Percentiles rank a stretch among this genome's conserved stretches.
Conservation (phyloP, 345 rosid species). For the Syzygium aqueum region DNA sequence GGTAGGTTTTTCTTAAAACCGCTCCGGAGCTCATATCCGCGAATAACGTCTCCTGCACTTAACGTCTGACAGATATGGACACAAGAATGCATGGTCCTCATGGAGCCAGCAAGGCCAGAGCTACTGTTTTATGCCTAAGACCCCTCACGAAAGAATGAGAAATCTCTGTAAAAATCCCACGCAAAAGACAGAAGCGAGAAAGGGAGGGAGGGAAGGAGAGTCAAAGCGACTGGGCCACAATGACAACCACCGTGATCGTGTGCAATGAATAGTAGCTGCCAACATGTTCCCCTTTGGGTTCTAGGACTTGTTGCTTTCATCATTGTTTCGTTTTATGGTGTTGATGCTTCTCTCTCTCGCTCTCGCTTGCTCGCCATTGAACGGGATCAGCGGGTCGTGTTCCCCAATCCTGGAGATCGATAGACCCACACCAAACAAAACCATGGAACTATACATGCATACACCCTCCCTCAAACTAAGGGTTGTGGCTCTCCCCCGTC, state of each 20-base stretch:
- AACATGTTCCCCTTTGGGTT: slow-evolving; percentile 3
- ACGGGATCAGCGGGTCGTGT: background rate
- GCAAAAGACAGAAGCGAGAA: background rate
- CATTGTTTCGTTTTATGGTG: background rate
- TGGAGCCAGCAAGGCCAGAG: background rate
- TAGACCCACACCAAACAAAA: background rate
- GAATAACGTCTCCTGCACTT: background rate
- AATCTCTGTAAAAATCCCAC: background rate
- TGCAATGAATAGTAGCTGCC: slow-evolving; percentile 5
- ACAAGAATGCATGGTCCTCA: background rate
- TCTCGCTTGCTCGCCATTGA: background rate
- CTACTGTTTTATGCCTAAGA: background rate
- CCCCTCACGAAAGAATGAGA: background rate
- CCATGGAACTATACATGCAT: background rate
- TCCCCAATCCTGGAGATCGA: background rate
- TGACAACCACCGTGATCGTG: background rate
- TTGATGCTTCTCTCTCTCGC: background rate
- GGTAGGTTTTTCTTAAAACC: background rate
- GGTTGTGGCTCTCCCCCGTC: background rate
- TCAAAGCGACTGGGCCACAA: background rate
- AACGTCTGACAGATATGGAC: background rate
- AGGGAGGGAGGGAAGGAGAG: background rate
- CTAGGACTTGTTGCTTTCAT: slow-evolving; percentile 2
- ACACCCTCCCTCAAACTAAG: background rate
- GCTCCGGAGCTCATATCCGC: background rate